phyloP scores from a whole-genome alignment of 371 early-diverging fungal genomes.

The Saksenaea oblongispora region DNA sequence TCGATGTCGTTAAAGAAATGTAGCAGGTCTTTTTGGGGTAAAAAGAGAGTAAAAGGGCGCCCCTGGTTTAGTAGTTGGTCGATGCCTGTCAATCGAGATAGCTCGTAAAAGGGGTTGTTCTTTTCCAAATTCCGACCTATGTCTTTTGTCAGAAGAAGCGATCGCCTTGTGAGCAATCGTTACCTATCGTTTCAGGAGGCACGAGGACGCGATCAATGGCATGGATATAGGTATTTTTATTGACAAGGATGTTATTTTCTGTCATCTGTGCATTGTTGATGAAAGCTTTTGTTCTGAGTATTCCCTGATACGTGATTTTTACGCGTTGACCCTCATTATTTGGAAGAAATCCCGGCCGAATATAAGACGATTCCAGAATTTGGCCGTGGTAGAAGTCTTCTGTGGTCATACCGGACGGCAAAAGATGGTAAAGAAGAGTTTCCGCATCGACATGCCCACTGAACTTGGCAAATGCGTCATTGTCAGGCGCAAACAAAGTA shows the following conservation, averaged over 20 bases:
- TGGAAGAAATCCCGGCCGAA: conserved; percentile 36
- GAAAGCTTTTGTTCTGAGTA: not conserved
- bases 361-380: conserved; percentile 44
- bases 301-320: conserved; percentile 24
- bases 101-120: not conserved
- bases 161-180: not conserved
- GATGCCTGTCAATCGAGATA: conserved; percentile 15
- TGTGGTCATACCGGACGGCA: conserved; percentile 22
- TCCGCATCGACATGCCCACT: conserved; percentile 25
- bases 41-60: conserved; percentile 54
- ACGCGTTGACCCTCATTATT: conserved; percentile 36
- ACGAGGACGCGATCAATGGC: conserved; percentile 26
- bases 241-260: conserved; percentile 39
- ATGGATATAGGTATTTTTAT: conserved; percentile 32
- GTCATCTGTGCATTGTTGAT: conserved; percentile 47
- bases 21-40: conserved; percentile 27
- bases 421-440: conserved; percentile 45
- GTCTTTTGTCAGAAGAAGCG: not conserved
- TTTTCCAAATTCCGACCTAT: conserved; percentile 13
- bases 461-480: conserved; percentile 44
- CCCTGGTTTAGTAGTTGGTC: conserved; percentile 19
- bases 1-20: conserved; percentile 41
- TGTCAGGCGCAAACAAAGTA: conserved; percentile 60
- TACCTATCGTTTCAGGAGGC: conserved; percentile 30
- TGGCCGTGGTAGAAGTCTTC: conserved; percentile 34